Percentiles rank a stretch among this genome's conserved stretches.
Conservation (phyloP, 768 basidiomycete species). For the Termitomyces sp. region DNA sequence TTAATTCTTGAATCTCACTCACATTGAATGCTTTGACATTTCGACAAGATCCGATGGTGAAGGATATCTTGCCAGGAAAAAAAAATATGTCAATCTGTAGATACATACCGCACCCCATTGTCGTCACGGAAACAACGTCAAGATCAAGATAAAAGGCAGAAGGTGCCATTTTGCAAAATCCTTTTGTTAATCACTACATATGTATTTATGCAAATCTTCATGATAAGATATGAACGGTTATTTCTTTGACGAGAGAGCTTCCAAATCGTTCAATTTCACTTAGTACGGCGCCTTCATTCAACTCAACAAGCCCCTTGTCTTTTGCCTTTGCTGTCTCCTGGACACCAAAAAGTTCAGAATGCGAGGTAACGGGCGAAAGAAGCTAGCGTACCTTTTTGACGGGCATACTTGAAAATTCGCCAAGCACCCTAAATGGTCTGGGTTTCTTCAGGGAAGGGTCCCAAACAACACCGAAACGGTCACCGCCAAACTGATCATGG, state of each 20-base stretch:
- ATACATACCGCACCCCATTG: not conserved
- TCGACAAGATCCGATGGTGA: too few species aligned
- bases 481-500: slow-evolving; percentile 77
- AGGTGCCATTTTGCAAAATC: not conserved
- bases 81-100: not conserved
- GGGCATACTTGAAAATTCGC: slow-evolving; percentile 74
- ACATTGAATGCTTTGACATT: too few species aligned
- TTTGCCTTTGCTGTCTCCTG: slow-evolving; percentile 39
- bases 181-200: not conserved
- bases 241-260: slow-evolving; percentile 52
- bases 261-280: slow-evolving; percentile 77
- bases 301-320: slow-evolving; percentile 52
- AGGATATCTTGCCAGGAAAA: not conserved
- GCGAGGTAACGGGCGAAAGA: not conserved
- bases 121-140: not conserved
- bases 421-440: slow-evolving; percentile 73
- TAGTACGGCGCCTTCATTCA: slow-evolving; percentile 66
- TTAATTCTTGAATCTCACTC: too few species aligned
- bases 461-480: slow-evolving; percentile 80
- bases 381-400: slow-evolving; percentile 28
- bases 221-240: slow-evolving; percentile 24
- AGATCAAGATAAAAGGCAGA: not conserved
- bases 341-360: not conserved
- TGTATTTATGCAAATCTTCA: not conserved
- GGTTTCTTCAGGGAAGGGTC: slow-evolving; percentile 61